These are phyloP conservation scores for Annulohypoxylon maeteangense DNA, from an alignment of 495 filamentous ascomycete genomes.

Conservation along the genomic window DNA sequence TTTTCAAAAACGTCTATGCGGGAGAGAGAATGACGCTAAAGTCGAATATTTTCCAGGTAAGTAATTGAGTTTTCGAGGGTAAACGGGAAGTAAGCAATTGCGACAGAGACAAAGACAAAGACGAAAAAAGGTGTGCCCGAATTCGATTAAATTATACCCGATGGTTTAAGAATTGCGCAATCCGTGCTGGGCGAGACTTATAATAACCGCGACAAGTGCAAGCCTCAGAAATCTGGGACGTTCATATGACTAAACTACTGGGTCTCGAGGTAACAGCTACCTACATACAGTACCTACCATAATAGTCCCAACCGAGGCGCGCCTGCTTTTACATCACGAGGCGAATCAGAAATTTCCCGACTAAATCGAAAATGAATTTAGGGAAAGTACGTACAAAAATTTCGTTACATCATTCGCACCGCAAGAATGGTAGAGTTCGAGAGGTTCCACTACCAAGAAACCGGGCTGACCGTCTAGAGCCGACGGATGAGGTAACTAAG, in stretches of 20 bases:
- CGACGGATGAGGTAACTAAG: slow-evolving; percentile 46
- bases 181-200: slow-evolving; percentile 20
- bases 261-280: not conserved
- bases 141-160: slow-evolving; percentile 26
- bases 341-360: slow-evolving; percentile 27
- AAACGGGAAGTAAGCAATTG: not conserved
- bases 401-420: slow-evolving; percentile 24
- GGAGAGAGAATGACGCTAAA: not conserved
- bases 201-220: slow-evolving; percentile 2
- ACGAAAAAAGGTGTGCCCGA: not conserved
- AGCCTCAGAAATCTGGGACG: not conserved
- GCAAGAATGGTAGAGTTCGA: not conserved
- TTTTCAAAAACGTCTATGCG: slow-evolving; percentile 20
- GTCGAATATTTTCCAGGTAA: not conserved
- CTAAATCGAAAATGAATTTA: slow-evolving; percentile 17
- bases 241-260: slow-evolving; percentile 3
- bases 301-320: not conserved
- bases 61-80: not conserved
- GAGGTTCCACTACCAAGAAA: slow-evolving; percentile 27
- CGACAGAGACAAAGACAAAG: not conserved
- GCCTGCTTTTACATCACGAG: slow-evolving; percentile 23
- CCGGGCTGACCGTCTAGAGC: slow-evolving; percentile 5
- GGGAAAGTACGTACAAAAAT: not conserved
- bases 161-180: slow-evolving; percentile 27
- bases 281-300: not conserved